phyloP scores from a whole-genome alignment of 1,284 basidiomycete species.

The Mycosarcoma mackinlayi region DNA sequence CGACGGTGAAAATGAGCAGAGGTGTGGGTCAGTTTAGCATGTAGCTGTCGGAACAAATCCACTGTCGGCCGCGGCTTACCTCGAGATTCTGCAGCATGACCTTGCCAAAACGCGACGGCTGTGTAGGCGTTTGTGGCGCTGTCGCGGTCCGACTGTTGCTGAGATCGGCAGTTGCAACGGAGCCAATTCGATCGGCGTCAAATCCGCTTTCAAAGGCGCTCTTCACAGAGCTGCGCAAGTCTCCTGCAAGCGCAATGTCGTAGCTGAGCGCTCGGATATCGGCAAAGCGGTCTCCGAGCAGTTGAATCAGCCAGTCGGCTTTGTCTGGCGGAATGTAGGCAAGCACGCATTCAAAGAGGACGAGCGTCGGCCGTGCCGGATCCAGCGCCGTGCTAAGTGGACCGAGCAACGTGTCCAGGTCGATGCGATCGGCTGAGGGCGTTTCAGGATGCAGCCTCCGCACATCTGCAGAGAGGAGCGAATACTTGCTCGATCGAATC shows the following conservation, averaged over 20 bases:
- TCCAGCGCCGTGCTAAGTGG: conserved; percentile 18
- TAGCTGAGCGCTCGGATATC: conserved; percentile 51
- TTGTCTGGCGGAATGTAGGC: conserved; percentile 54
- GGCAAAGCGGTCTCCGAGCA: conserved; percentile 25
- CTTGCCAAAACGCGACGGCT: conserved; percentile 53
- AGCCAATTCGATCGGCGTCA: not conserved
- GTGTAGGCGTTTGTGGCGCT: not conserved
- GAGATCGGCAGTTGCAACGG: not conserved
- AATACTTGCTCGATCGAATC: conserved; percentile 27
- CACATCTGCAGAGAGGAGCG: conserved; percentile 41
- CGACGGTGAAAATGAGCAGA: not conserved
- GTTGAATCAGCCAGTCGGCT: conserved; percentile 45
- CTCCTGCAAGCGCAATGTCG: conserved; percentile 63
- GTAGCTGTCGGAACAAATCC: no score
- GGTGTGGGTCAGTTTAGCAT: not conserved
- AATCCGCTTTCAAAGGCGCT: not conserved
- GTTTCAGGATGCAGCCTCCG: conserved; percentile 23
- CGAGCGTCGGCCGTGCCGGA: conserved; percentile 46
- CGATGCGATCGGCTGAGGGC: conserved; percentile 1
- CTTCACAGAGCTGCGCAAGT: conserved; percentile 3
- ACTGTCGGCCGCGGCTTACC: conserved; percentile 15
- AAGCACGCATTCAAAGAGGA: conserved; percentile 67
- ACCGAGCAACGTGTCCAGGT: conserved; percentile 22
- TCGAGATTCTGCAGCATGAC: conserved; percentile 66
- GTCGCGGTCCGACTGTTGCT: no score